These are phyloP conservation scores for Rhazya stricta DNA, from an alignment of 257 asterid genomes.

Conservation along the genomic window DNA sequence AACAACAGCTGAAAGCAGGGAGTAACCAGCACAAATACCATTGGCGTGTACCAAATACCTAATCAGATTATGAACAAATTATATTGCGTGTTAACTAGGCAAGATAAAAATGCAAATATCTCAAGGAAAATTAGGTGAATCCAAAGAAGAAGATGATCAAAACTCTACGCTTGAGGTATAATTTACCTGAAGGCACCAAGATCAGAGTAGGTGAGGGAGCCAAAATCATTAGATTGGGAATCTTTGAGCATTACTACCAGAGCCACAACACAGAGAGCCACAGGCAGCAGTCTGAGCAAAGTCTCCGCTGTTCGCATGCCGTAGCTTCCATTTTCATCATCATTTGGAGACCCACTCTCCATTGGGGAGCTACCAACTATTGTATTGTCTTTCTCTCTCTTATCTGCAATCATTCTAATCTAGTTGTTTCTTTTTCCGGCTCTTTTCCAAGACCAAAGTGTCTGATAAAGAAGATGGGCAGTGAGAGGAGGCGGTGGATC, in stretches of 20 bases:
- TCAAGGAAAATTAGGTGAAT: background rate
- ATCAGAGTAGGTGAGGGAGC: conserved; percentile 69
- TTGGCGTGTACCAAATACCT: conserved; percentile 88
- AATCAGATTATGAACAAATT: background rate
- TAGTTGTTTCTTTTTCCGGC: conserved; percentile 1
- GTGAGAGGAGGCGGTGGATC: background rate
- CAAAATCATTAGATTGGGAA: conserved; percentile 62
- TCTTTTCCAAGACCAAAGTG: background rate
- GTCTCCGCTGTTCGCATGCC: conserved; percentile 78
- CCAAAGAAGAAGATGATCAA: background rate
- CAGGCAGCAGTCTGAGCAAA: conserved; percentile 61
- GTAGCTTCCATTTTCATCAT: conserved; percentile 38
- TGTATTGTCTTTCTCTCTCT: conserved; percentile 21
- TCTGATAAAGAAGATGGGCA: background rate
- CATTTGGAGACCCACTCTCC: conserved; percentile 22
- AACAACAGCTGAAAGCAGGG: conserved; percentile 72
- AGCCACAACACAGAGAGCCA: conserved; percentile 65
- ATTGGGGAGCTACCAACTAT: conserved; percentile 20
- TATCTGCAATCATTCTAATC: conserved; percentile 19
- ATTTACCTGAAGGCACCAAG: conserved; percentile 70
- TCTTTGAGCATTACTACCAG: conserved; percentile 83
- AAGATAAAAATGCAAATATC: background rate
- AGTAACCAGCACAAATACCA: conserved; percentile 89
- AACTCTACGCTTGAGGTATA: background rate
- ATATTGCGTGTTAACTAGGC: background rate